Conservation (phyloP, 805 yeast species). For the Yarrowia deformans region DNA sequence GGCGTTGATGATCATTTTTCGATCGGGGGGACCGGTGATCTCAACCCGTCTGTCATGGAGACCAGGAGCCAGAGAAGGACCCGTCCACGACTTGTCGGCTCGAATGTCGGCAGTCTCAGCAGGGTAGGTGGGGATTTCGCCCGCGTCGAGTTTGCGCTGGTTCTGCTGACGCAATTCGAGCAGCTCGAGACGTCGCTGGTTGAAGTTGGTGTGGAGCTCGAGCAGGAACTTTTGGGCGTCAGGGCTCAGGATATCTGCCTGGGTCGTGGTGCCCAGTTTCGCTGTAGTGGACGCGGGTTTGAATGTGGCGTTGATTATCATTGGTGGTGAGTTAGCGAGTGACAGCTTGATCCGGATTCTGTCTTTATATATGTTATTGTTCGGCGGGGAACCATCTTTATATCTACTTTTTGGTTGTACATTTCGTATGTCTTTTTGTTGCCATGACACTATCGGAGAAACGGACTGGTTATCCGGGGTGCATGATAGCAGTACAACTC, state of each 20-base stretch:
- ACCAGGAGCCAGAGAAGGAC: slow-evolving; percentile 71
- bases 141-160: slow-evolving; percentile 62
- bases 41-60: slow-evolving; percentile 72
- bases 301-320: slow-evolving; percentile 15
- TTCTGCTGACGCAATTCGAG: slow-evolving; percentile 60
- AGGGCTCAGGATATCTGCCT: slow-evolving; percentile 54
- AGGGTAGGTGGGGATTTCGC: slow-evolving; percentile 65
- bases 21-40: slow-evolving; percentile 76
- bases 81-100: slow-evolving; percentile 70
- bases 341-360: no score
- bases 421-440: not conserved
- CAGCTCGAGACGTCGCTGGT: slow-evolving; percentile 59
- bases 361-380: no score
- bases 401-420: not conserved
- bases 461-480: slow-evolving; percentile 31
- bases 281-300: not conserved
- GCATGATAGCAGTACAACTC: not conserved
- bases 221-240: slow-evolving; percentile 71
- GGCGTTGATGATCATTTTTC: slow-evolving; percentile 77
- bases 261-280: not conserved
- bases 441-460: not conserved
- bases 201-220: slow-evolving; percentile 67
- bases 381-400: no score
- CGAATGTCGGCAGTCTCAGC: slow-evolving; percentile 67
- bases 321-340: no score